phyloP scores from a whole-genome alignment of 2,329 filamentous ascomycete genomes.

The Ceratocystis huliohia region DNA sequence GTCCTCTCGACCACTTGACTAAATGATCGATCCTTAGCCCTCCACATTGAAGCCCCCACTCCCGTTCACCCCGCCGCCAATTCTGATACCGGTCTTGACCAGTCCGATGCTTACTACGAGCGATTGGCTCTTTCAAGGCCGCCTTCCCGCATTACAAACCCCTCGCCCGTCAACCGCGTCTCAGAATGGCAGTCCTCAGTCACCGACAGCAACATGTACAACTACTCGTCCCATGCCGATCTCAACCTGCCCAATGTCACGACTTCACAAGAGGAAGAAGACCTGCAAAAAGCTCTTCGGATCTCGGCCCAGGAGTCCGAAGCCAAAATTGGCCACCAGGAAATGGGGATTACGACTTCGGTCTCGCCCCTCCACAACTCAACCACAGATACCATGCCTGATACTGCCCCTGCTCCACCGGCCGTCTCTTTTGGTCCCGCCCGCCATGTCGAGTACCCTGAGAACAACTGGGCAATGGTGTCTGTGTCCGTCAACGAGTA shows the following conservation, averaged over 20 bases:
- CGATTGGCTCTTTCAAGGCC: slow-evolving; percentile 44
- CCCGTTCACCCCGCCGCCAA: slow-evolving; percentile 30
- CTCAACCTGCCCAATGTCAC: neutral
- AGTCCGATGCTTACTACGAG: slow-evolving; percentile 27
- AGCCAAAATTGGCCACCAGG: slow-evolving; percentile 30
- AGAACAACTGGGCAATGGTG: slow-evolving; percentile 48
- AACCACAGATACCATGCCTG: neutral
- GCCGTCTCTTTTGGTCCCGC: slow-evolving; percentile 43
- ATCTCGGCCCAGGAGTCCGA: slow-evolving; percentile 19
- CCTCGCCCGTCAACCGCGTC: slow-evolving; percentile 43
- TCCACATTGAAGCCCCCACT: slow-evolving; percentile 39
- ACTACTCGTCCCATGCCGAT: neutral
- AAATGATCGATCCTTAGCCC: slow-evolving; percentile 31
- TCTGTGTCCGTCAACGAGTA: slow-evolving; percentile 33
- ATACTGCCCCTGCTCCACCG: slow-evolving; percentile 2
- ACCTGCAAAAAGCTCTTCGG: slow-evolving; percentile 27
- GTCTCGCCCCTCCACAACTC: neutral
- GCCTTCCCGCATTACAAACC: slow-evolving; percentile 46
- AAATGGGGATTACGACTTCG: slow-evolving; percentile 34
- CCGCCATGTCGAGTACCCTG: slow-evolving; percentile 42
- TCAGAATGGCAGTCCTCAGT: slow-evolving; percentile 36
- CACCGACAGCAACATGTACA: slow-evolving; percentile 30
- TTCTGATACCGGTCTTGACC: slow-evolving; percentile 31
- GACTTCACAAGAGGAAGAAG: slow-evolving; percentile 33
- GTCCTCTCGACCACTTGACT: neutral